These are phyloP conservation scores for Misopates orontium DNA, from an alignment of 257 asterid genomes.

Conservation along the genomic window DNA sequence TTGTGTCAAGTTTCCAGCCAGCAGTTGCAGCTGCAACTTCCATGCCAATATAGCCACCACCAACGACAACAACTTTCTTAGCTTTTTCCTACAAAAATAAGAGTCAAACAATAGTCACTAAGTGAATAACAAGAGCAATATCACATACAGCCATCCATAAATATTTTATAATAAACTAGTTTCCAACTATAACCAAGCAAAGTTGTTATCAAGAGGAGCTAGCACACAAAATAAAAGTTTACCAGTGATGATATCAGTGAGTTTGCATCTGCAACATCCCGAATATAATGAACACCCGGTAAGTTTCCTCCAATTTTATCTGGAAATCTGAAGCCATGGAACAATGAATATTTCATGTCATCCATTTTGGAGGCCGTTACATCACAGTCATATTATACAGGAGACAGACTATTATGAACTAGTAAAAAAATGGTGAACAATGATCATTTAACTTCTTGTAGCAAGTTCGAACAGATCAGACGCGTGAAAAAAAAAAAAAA, in stretches of 20 bases:
- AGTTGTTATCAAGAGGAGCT: not conserved
- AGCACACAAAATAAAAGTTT: constrained; percentile 24
- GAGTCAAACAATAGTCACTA: not conserved
- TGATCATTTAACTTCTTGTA: constrained; percentile 17
- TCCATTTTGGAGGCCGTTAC: not conserved
- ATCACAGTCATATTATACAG: not conserved
- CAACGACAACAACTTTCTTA: constrained; percentile 80
- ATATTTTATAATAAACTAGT: not conserved
- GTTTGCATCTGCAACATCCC: constrained; percentile 95
- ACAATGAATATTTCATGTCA: constrained; percentile 11
- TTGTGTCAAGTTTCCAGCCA: constrained; percentile 95
- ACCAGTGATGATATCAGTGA: constrained; percentile 83
- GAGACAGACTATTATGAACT: not conserved
- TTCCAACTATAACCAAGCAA: not conserved
- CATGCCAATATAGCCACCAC: constrained; percentile 99
- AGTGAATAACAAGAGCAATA: not conserved
- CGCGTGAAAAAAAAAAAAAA: not conserved
- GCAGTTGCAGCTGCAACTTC: constrained; percentile 97
- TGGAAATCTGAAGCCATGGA: constrained; percentile 65
- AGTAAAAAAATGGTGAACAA: not conserved
- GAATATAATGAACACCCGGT: constrained; percentile 87
- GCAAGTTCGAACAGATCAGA: constrained; percentile 5
- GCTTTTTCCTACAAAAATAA: constrained; percentile 63
- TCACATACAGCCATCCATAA: not conserved
- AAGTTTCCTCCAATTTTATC: constrained; percentile 90